Conservation (phyloP, 257 asterid species). For the Salvia hispanica region DNA sequence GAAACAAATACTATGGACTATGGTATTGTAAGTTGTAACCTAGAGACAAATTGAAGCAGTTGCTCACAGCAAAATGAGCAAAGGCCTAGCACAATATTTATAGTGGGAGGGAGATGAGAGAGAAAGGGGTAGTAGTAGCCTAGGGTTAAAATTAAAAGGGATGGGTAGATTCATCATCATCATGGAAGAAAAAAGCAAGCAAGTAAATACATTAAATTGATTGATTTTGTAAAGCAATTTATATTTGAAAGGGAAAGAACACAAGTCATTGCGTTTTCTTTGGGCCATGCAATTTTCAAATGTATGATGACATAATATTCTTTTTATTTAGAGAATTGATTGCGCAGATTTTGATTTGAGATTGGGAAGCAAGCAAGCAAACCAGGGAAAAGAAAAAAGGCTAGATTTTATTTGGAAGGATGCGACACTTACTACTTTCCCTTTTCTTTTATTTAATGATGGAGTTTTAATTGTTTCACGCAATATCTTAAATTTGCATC, state of each 20-base stretch:
- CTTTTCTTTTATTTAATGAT: neutral
- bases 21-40: neutral
- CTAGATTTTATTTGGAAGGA: slow-evolving; percentile 8
- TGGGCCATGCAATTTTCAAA: slow-evolving; percentile 23
- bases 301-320: neutral
- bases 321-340: neutral
- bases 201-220: slow-evolving; percentile 10
- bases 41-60: neutral
- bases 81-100: slow-evolving; percentile 34
- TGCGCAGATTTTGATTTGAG: slow-evolving; percentile 6
- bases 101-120: slow-evolving; percentile 29
- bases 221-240: neutral
- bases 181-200: slow-evolving; percentile 37
- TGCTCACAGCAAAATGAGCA: neutral
- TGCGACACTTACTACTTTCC: neutral
- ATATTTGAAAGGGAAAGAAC: slow-evolving; percentile 26
- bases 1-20: too few species aligned
- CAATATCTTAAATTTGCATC: slow-evolving; percentile 20
- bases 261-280: slow-evolving; percentile 19
- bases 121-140: slow-evolving; percentile 11
- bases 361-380: slow-evolving; percentile 17
- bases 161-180: slow-evolving; percentile 39
- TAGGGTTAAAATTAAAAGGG: slow-evolving; percentile 35
- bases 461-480: neutral
- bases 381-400: too few species aligned